Evolutionary conservation across 257 asterid genomes (phyloP).

Genomic region (Solanum pennellii): DNA sequence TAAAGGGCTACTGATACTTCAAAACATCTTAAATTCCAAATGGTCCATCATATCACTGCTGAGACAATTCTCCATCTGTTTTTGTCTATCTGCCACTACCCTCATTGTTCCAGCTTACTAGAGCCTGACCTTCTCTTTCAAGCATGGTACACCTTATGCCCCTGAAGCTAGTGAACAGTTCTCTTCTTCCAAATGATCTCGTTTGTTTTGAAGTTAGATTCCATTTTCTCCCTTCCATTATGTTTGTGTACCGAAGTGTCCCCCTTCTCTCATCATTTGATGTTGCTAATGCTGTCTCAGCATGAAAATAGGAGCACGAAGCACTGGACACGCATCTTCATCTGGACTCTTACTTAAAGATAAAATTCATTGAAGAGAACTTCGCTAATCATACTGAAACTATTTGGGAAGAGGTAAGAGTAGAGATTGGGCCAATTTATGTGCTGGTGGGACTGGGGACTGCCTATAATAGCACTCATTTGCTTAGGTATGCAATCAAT

Average conservation of each 20-base stretch:
- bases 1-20: background rate
- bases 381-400: background rate
- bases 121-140: background rate
- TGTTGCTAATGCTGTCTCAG: background rate
- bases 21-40: background rate
- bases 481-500: background rate
- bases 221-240: background rate
- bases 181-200: background rate
- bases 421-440: background rate
- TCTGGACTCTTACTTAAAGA: background rate
- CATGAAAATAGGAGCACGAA: background rate
- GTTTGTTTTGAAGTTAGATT: background rate
- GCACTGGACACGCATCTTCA: background rate
- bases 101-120: background rate
- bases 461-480: background rate
- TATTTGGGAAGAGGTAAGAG: background rate
- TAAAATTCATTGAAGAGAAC: background rate
- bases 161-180: background rate
- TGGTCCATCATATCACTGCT: background rate
- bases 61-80: background rate
- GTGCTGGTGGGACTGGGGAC: background rate
- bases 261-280: background rate
- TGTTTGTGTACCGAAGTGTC: background rate
- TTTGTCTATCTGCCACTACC: background rate
- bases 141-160: background rate